A percentile compares a stretch with the other conserved stretches of the same genome.
phyloP scores from a whole-genome alignment of 768 basidiomycete genomes.

The Ramaria rubella region DNA sequence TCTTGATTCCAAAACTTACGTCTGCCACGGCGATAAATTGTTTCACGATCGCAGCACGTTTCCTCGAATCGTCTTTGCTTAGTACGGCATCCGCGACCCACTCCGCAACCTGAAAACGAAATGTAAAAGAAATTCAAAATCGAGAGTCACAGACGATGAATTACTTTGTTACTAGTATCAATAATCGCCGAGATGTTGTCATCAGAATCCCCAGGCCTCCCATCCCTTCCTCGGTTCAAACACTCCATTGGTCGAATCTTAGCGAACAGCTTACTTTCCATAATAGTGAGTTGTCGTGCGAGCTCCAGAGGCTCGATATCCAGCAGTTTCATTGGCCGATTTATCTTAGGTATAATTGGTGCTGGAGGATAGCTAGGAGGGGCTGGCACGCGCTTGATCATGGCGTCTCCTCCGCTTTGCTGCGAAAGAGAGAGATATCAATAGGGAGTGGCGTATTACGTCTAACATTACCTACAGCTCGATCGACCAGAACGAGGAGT shows the following conservation, averaged over 20 bases:
- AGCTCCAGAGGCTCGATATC: constrained; percentile 88
- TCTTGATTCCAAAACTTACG: constrained; percentile 42
- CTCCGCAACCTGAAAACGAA: constrained; percentile 63
- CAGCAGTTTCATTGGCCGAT: constrained; percentile 68
- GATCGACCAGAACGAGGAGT: constrained; percentile 66
- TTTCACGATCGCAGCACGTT: constrained; percentile 75
- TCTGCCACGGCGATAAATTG: constrained; percentile 90
- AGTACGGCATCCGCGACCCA: constrained; percentile 91
- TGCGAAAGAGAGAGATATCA: constrained; percentile 3
- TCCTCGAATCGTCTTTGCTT: constrained; percentile 71
- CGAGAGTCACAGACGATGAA: constrained; percentile 18
- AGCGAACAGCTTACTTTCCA: constrained; percentile 83
- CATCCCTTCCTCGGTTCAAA: constrained; percentile 74
- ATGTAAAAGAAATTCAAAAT: not conserved
- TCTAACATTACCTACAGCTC: constrained; percentile 51
- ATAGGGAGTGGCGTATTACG: constrained; percentile 6
- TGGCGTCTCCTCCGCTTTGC: constrained; percentile 48
- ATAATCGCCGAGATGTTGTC: constrained; percentile 88
- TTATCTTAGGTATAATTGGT: constrained; percentile 65
- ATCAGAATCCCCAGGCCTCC: constrained; percentile 54
- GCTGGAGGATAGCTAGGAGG: constrained; percentile 62
- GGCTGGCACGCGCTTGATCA: constrained; percentile 49
- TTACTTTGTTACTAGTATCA: constrained; percentile 77
- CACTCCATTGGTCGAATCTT: constrained; percentile 88
- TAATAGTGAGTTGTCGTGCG: constrained; percentile 86